A percentile compares a stretch with the other conserved stretches of the same genome.
Conservation (phyloP, 2,329 filamentous ascomycete genomes). For the Aspergillus hiratsukae region DNA sequence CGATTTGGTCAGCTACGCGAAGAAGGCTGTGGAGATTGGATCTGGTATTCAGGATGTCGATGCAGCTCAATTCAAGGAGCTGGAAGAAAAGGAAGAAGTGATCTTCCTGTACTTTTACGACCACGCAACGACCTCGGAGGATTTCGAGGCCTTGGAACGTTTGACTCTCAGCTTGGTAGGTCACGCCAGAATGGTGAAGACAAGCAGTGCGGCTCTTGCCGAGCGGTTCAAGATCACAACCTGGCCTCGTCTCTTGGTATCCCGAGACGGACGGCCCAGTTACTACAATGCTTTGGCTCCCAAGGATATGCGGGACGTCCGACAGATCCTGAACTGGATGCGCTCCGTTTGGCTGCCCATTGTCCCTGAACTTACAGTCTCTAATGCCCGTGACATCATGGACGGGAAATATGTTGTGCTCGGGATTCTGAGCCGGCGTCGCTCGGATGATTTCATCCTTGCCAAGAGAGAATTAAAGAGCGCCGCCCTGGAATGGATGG, state of each 20-base stretch:
- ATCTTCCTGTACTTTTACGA: conserved; percentile 98
- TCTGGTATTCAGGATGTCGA: conserved; percentile 77
- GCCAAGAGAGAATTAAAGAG: conserved; percentile 90
- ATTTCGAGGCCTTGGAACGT: conserved; percentile 82
- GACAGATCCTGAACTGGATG: conserved; percentile 85
- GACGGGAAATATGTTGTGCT: conserved; percentile 91
- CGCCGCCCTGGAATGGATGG: conserved; percentile 95
- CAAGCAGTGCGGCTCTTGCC: conserved; percentile 68
- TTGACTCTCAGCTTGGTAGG: conserved; percentile 85
- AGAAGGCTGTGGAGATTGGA: conserved; percentile 75
- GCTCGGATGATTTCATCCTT: conserved; percentile 70
- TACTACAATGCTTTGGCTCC: conserved; percentile 88
- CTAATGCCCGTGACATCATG: conserved; percentile 94
- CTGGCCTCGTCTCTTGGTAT: conserved; percentile 89
- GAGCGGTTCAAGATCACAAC: conserved; percentile 92
- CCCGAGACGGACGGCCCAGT: conserved; percentile 79
- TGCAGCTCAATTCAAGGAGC: conserved; percentile 66
- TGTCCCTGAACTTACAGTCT: conserved; percentile 85
- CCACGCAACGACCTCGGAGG: conserved; percentile 85
- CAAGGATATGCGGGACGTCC: conserved; percentile 84
- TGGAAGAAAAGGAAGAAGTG: conserved; percentile 92
- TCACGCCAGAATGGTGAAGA: conserved; percentile 89
- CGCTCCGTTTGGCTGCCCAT: conserved; percentile 92
- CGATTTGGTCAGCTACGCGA: conserved; percentile 80
- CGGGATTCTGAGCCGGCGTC: conserved; percentile 75